Percentiles rank a stretch among this genome's conserved stretches.
phyloP scores from a whole-genome alignment of 225 moss, liverwort and hornwort genomes.

The Sphagnum tenellum region DNA sequence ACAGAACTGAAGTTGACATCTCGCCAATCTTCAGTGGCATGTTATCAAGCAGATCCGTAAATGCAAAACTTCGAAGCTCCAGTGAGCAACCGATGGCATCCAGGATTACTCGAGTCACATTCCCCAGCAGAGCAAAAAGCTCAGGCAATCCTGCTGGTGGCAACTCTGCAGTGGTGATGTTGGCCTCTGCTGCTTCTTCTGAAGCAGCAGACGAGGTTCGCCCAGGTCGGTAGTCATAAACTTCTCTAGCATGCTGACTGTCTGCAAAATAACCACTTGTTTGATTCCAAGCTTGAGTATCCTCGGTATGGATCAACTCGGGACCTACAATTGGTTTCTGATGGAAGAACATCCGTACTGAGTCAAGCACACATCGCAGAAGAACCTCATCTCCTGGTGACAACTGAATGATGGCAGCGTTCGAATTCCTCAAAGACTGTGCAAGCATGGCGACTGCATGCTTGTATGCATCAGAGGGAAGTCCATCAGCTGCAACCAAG shows the following conservation, averaged over 20 bases:
- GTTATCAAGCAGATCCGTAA: conserved; percentile 89
- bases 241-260: conserved; percentile 75
- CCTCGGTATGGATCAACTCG: conserved; percentile 64
- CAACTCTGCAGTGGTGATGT: conserved; percentile 44
- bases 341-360: conserved; percentile 95
- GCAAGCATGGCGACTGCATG: conserved; percentile 63
- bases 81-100: conserved; percentile 93
- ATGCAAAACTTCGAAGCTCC: conserved; percentile 83
- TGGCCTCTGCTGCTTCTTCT: conserved; percentile 13
- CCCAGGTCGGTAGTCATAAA: conserved; percentile 89
- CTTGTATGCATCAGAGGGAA: conserved; percentile 84
- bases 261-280: conserved; percentile 84
- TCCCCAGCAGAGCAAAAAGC: conserved; percentile 67
- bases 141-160: conserved; percentile 87
- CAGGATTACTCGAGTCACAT: conserved; percentile 66
- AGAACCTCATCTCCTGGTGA: conserved; percentile 76
- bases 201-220: conserved; percentile 39
- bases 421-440: conserved; percentile 76
- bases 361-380: conserved; percentile 89
- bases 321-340: conserved; percentile 68
- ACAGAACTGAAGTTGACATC: conserved; percentile 82
- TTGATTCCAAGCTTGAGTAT: conserved; percentile 84
- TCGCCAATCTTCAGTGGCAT: conserved; percentile 77
- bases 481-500: conserved; percentile 79
- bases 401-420: conserved; percentile 73